Evolutionary conservation across 805 yeast species (phyloP).

Genomic region (Nakazawaea anatomiae): DNA sequence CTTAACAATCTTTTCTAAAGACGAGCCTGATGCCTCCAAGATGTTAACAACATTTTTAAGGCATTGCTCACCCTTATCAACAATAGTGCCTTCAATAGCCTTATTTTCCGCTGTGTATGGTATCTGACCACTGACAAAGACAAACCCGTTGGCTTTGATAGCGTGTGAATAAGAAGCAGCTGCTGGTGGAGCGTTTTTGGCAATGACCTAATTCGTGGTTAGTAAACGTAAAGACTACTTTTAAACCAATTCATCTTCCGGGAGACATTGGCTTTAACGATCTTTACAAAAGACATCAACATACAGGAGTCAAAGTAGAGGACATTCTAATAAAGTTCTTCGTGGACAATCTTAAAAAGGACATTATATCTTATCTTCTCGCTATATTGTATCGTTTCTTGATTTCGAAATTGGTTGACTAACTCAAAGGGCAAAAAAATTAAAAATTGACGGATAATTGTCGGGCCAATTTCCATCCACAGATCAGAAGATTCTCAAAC

Average conservation of each 20-base stretch:
- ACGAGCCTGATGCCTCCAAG: slow-evolving; percentile 80
- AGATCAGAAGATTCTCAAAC: too few species aligned
- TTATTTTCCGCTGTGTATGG: slow-evolving; percentile 82
- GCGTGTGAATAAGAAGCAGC: slow-evolving; percentile 98
- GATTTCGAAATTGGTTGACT: too few species aligned
- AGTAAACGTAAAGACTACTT: neutral
- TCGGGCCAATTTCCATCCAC: too few species aligned
- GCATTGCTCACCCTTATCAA: slow-evolving; percentile 73
- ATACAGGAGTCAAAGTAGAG: slow-evolving; percentile 30
- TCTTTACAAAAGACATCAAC: slow-evolving; percentile 9
- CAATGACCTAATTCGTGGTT: slow-evolving; percentile 37
- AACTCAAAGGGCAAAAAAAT: too few species aligned
- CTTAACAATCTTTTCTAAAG: slow-evolving; percentile 79
- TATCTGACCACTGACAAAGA: slow-evolving; percentile 93
- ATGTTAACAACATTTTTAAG: slow-evolving; percentile 64
- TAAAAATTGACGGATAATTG: too few species aligned
- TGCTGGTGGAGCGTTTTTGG: slow-evolving; percentile 87
- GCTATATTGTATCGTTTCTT: too few species aligned
- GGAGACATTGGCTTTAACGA: neutral
- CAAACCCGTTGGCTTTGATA: slow-evolving; percentile 80
- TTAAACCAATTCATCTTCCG: too few species aligned
- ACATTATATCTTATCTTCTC: neutral
- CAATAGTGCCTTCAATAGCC: slow-evolving; percentile 70
- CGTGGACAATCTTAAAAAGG: neutral
- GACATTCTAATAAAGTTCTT: slow-evolving; percentile 24